Evolutionary conservation across 1,284 basidiomycete species (phyloP), one percentile per base, ranked within the genome.

Genomic region (Stygiomarasmius scandens): DNA sequence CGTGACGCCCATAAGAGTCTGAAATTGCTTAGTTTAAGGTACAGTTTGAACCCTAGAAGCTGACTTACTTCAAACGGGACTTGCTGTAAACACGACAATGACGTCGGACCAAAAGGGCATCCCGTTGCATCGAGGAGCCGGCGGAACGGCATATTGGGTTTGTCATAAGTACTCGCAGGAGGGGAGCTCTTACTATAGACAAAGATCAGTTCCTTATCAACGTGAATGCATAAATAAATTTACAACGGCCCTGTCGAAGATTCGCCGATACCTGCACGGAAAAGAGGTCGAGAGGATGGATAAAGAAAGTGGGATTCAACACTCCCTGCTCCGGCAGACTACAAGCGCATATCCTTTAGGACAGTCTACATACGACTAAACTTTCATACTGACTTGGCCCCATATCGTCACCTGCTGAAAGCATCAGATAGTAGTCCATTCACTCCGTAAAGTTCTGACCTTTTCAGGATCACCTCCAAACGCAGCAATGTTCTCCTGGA

Each of bases 191-290:
- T 85, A 65, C 84, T 86, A 48, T 11, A 43, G 22, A 34, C 10
- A 44, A 12, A 24, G 20, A 50, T 48, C 19, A 53, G 20, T 34
- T 16, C 32, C 14, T 49, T 11, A n/a, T 16, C 23, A n/a, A n/a
- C n/a, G n/a, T n/a, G n/a, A n/a, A n/a, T n/a, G n/a, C 38, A 41
- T 25, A 54, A 24, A 19, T 11, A 52, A 11, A 12, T 81, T 62
- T 63, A 83, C 83, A 84, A 83, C 43, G 83, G 83, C 3, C 82
- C 82, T 1, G 80, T 81, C 0, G 77, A 70, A 0, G 83, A 85
- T 61, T 85, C 79, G 23, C 78, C 74, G 14, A 85, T 84, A 11
- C 71, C 82, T 4, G 81, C 82, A 11, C 82, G 74, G 72, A 86
- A 84, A 0, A 83, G 71, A 0, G 65, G 59, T 25, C 66, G 66